These are phyloP conservation scores for Microdochium trichocladiopsis DNA, from an alignment of 2,329 filamentous ascomycete genomes.

Conservation along the genomic window DNA sequence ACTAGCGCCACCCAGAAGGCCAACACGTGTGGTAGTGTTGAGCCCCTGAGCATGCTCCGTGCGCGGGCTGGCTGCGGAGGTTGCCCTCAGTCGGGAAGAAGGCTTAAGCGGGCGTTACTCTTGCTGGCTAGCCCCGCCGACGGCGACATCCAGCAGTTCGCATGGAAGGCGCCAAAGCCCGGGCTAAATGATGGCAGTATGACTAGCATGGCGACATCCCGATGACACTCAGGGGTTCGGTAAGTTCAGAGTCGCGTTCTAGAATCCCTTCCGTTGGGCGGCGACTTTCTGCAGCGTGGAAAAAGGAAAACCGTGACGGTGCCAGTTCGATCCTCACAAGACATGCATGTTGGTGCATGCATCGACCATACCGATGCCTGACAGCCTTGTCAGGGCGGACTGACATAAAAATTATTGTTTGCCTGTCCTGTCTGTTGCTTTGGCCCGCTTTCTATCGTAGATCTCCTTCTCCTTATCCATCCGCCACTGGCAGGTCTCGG, in stretches of 20 bases:
- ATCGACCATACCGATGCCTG: no score
- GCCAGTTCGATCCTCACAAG: no score
- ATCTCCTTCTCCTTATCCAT: slow-evolving; percentile 57
- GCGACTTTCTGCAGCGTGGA: neutral
- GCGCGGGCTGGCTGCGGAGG: neutral
- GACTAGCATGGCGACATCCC: neutral
- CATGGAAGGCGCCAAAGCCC: no score
- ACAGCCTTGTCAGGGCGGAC: neutral
- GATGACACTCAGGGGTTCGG: neutral
- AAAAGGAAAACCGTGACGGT: neutral
- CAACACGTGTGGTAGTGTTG: no score
- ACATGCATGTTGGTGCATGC: no score
- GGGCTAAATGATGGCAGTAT: neutral
- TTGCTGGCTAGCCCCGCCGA: neutral
- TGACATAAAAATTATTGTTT: neutral
- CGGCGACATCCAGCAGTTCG: neutral
- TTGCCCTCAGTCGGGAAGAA: neutral
- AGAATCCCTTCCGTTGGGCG: neutral
- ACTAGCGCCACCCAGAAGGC: no score
- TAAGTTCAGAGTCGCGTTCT: neutral
- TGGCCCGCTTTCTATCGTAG: slow-evolving; percentile 10
- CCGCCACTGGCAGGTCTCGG: slow-evolving; percentile 72
- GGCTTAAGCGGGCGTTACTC: neutral
- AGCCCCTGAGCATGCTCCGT: no score
- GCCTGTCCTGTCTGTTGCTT: slow-evolving; percentile 1